Conservation (phyloP, 176 grass and related monocot genomes). For the Bothriochloa decipiens region DNA sequence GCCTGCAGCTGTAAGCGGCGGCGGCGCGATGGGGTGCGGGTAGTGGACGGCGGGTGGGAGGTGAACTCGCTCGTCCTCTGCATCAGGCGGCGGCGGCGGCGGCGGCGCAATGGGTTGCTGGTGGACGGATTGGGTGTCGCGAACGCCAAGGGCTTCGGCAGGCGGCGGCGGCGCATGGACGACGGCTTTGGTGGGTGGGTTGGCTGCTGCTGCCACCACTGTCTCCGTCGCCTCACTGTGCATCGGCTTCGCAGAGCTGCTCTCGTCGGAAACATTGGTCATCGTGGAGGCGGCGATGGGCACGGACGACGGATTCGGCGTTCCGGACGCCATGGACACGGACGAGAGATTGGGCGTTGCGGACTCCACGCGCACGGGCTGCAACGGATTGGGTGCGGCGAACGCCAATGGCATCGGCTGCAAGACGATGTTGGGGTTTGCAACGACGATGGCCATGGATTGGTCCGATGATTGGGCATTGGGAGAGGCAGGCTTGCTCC, state of each 20-base stretch:
- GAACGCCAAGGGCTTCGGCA: background rate
- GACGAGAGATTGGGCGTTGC: background rate
- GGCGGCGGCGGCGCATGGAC: background rate
- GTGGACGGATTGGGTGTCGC: background rate
- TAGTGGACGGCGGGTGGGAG: background rate
- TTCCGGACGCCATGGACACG: background rate
- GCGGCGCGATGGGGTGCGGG: background rate
- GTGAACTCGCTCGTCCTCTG: background rate
- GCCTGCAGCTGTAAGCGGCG: background rate
- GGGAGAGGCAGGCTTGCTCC: background rate
- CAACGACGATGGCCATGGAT: background rate
- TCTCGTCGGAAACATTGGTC: background rate
- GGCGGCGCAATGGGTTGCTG: background rate
- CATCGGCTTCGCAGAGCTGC: background rate
- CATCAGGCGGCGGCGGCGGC: too few species aligned
- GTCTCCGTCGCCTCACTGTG: background rate
- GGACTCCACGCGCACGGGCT: background rate
- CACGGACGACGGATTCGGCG: background rate
- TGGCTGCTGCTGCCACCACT: background rate
- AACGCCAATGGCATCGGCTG: slow-evolving; percentile 9
- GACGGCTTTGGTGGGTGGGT: background rate
- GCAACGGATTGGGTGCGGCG: background rate
- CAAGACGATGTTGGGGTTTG: background rate
- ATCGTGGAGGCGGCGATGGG: background rate
- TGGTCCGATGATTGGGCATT: background rate